Evolutionary conservation across 2,329 filamentous ascomycete genomes (phyloP), one percentile per base, ranked within the genome.

Genomic region (Xylaria sp.): DNA sequence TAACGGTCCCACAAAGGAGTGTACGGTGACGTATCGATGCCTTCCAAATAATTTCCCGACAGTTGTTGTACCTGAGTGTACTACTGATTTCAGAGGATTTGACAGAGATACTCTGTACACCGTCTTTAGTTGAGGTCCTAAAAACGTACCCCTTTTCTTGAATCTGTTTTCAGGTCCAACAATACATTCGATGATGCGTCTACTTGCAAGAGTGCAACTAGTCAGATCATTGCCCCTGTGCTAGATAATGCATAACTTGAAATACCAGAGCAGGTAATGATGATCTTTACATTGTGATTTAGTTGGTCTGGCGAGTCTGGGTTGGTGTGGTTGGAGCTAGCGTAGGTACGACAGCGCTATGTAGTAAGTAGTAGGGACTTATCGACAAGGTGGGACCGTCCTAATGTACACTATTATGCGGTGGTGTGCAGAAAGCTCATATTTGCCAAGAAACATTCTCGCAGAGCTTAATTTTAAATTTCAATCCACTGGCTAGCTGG

Each of bases 401-500:
- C 21, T 53, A 53, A 25, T 43, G 38, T 19, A 49, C 45, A 19
- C 25, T 47, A 47, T n/a, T 51, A 25, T 43, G 46, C 25, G 37
- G 55, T 45, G 35, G 9, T 40, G 17, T 28, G 42, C 9, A 11
- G n/a, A 40, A 42, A 33, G 49, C 35, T 31, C 28, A 50, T 28
- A 25, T 25, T 50, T 11, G 57, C 57, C 56, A 60, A 60, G 50
- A 43, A 35, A 2, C n/a, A 11, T n/a, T 45, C 45, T 35, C 21
- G 43, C 37, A 21, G 49, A 62, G 60, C 60, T 58, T 62, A 52
- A 62, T 62, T 50, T 61, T 21, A 61, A 61, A 53, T n/a, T 9
- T 45, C 38, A 25, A 35, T 11, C 35, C 14, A 37, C 43, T 15
- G 43, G 28, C 4, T 31, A 9, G 5, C 4, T 4, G 9, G 28